These are phyloP conservation scores for Aspergillus fumigatus DNA, from an alignment of 2,329 filamentous ascomycete genomes.

Conservation along the genomic window DNA sequence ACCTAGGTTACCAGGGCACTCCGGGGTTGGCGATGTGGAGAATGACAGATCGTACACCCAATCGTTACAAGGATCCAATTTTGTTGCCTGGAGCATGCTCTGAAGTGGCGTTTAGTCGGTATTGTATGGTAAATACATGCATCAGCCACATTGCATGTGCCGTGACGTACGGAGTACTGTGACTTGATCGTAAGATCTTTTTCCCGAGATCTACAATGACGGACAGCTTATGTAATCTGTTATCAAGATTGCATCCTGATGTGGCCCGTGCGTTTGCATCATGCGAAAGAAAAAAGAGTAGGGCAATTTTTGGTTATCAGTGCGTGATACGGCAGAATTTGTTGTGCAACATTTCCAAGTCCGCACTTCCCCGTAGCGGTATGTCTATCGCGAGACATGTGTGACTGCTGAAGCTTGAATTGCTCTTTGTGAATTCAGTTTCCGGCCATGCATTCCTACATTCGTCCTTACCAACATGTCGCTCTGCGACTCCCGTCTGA, in stretches of 20 bases:
- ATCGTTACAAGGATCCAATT: neutral
- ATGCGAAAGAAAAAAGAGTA: conserved; percentile 12
- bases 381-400: neutral
- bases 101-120: neutral
- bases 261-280: conserved; percentile 20
- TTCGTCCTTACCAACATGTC: conserved; percentile 35
- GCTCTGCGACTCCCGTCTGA: conserved; percentile 49
- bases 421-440: neutral
- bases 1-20: neutral
- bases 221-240: conserved; percentile 6
- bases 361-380: neutral
- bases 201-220: neutral
- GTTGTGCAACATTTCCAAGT: neutral
- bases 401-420: neutral
- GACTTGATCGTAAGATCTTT: conserved; percentile 1
- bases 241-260: conserved; percentile 5
- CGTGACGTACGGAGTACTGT: neutral
- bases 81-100: neutral
- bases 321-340: neutral
- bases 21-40: neutral
- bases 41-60: neutral
- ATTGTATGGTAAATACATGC: neutral
- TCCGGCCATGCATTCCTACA: conserved; percentile 34
- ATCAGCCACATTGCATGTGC: neutral
- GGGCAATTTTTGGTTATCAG: neutral